These are phyloP conservation scores for Dryadomyces sulphureus DNA, from an alignment of 2,329 filamentous ascomycete genomes.

Conservation along the genomic window DNA sequence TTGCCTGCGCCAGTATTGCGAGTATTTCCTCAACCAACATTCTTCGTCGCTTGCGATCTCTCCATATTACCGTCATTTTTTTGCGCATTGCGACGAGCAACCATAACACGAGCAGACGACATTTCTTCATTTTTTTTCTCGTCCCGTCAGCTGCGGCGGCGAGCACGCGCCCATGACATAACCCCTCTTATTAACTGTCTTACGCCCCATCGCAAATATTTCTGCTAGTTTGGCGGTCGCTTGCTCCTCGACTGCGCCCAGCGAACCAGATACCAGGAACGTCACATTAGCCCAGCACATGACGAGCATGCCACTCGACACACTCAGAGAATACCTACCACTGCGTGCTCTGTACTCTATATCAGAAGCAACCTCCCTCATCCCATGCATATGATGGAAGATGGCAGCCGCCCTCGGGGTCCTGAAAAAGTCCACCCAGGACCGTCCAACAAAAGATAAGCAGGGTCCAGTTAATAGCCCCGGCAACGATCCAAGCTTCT, in stretches of 20 bases:
- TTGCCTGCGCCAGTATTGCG: too few species aligned
- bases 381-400: neutral
- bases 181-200: too few species aligned
- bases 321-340: neutral
- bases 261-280: neutral
- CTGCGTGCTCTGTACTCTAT: too few species aligned
- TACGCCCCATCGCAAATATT: neutral
- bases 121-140: too few species aligned
- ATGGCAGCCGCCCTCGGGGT: neutral
- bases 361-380: neutral
- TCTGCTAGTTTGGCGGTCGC: neutral
- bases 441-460: neutral
- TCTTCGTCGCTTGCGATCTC: too few species aligned
- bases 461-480: neutral
- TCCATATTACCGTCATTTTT: too few species aligned
- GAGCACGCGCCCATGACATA: too few species aligned
- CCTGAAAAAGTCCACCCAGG: neutral
- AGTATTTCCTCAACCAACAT: too few species aligned
- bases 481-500: neutral
- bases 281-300: neutral
- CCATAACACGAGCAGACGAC: too few species aligned
- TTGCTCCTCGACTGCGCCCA: neutral
- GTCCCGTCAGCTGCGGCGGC: too few species aligned
- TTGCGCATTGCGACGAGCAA: too few species aligned
- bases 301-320: neutral